Conservation (phyloP, 805 yeast genomes). For the Osmozyma mogii region DNA sequence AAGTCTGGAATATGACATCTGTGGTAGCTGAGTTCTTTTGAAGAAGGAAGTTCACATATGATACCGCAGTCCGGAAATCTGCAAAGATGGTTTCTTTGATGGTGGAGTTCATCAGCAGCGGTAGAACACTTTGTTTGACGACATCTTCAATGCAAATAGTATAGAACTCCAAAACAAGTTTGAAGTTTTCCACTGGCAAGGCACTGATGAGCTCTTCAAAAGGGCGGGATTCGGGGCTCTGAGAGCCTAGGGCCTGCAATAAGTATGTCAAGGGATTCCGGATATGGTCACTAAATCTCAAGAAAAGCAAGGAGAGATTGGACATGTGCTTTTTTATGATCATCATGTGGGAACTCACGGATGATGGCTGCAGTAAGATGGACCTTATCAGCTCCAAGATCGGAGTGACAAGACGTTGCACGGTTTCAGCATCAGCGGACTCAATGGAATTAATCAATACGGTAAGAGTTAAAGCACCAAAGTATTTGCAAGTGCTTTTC, state of each 20-base stretch:
- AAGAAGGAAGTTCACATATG: slow-evolving; percentile 16
- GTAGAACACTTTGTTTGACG: too few species aligned
- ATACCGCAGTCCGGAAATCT: slow-evolving; percentile 30
- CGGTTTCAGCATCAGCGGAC: slow-evolving; percentile 8
- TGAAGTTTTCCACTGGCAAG: too few species aligned
- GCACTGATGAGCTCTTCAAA: too few species aligned
- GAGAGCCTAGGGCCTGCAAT: not conserved
- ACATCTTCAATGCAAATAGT: slow-evolving; percentile 48
- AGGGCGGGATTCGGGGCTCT: not conserved
- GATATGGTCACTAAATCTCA: slow-evolving; percentile 15
- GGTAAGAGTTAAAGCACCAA: slow-evolving; percentile 75
- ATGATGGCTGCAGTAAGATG: slow-evolving; percentile 1
- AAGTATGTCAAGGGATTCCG: not conserved
- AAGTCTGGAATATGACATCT: slow-evolving; percentile 7
- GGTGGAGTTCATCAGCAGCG: too few species aligned
- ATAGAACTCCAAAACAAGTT: slow-evolving; percentile 25
- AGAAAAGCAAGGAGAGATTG: slow-evolving; percentile 42
- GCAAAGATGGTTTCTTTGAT: slow-evolving; percentile 14
- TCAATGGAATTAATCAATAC: slow-evolving; percentile 42
- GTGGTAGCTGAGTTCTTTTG: slow-evolving; percentile 4
- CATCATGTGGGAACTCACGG: too few species aligned
- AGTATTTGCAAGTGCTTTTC: slow-evolving; percentile 50
- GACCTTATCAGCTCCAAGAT: slow-evolving; percentile 1
- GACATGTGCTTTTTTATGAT: slow-evolving; percentile 55
- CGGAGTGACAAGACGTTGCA: slow-evolving; percentile 3